These are phyloP conservation scores for Tuber brumale DNA, from an alignment of 495 filamentous ascomycete species.

Conservation along the genomic window DNA sequence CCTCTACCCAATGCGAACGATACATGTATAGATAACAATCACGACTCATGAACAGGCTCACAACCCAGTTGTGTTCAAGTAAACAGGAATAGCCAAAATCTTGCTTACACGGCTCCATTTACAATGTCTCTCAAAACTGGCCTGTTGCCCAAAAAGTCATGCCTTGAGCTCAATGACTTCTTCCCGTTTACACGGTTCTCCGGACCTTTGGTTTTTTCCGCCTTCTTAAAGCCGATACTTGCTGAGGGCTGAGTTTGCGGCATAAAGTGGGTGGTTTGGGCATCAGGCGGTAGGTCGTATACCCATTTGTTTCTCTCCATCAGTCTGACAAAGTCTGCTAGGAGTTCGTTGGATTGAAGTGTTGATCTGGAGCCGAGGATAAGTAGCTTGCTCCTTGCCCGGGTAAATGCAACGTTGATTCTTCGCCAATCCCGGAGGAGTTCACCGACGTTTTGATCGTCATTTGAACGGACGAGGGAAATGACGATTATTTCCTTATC, in stretches of 20 bases:
- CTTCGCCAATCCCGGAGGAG: conserved; percentile 84
- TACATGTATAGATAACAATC: neutral
- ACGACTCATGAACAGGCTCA: neutral
- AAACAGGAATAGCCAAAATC: neutral
- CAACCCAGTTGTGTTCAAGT: neutral
- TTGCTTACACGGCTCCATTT: conserved; percentile 17
- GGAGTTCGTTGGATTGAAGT: conserved; percentile 66
- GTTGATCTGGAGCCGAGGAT: conserved; percentile 76
- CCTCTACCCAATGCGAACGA: neutral
- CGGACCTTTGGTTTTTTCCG: conserved; percentile 15
- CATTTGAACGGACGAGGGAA: conserved; percentile 77
- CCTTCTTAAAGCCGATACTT: conserved; percentile 13
- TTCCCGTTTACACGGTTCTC: conserved; percentile 40
- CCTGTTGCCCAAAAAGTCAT: conserved; percentile 37
- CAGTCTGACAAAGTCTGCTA: conserved; percentile 64
- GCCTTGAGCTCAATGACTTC: conserved; percentile 36
- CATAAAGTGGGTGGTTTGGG: conserved; percentile 63
- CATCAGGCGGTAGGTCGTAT: conserved; percentile 58
- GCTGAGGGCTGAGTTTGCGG: conserved; percentile 46
- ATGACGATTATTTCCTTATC: conserved; percentile 90
- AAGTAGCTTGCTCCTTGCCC: conserved; percentile 82
- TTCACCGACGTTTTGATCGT: conserved; percentile 71
- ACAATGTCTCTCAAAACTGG: conserved; percentile 40
- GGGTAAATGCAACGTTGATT: conserved; percentile 91
- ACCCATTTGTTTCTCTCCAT: conserved; percentile 70